Conservation (phyloP, 2,329 filamentous ascomycete genomes). For the Paecilomyces sp. region DNA sequence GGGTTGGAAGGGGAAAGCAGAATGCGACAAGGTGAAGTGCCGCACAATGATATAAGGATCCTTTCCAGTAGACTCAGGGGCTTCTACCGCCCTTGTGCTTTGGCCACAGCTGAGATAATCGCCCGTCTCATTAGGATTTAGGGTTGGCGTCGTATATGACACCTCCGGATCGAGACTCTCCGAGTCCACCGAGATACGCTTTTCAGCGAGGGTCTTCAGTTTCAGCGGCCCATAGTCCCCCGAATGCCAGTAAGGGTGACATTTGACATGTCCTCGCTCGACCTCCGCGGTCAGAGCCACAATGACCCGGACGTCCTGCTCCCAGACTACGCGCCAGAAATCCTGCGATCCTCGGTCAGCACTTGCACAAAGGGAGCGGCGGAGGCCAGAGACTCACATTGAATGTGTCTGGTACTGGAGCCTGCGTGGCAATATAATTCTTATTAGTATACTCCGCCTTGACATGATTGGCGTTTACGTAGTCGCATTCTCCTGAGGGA, state of each 20-base stretch:
- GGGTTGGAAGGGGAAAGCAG: constrained; percentile 69
- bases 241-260: constrained; percentile 85
- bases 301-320: constrained; percentile 88
- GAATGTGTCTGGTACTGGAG: constrained; percentile 85
- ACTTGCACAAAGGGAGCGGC: constrained; percentile 3
- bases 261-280: constrained; percentile 90
- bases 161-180: constrained; percentile 43
- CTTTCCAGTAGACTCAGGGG: constrained; percentile 23
- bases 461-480: constrained; percentile 89
- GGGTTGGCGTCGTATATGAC: constrained; percentile 25
- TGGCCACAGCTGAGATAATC: constrained; percentile 21
- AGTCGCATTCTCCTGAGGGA: constrained; percentile 68
- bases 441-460: constrained; percentile 77
- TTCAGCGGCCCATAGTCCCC: constrained; percentile 71
- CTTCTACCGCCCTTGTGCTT: constrained; percentile 20
- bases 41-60: constrained; percentile 78
- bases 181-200: constrained; percentile 67
- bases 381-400: constrained; percentile 52
- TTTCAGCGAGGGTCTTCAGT: constrained; percentile 72
- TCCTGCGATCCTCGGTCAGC: constrained; percentile 52
- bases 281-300: constrained; percentile 95
- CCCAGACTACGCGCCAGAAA: constrained; percentile 97
- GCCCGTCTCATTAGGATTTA: constrained; percentile 28
- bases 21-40: constrained; percentile 77
- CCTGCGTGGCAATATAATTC: constrained; percentile 91